phyloP scores from a whole-genome alignment of 495 filamentous ascomycete species.

The Diplogelasinospora grovesii region DNA sequence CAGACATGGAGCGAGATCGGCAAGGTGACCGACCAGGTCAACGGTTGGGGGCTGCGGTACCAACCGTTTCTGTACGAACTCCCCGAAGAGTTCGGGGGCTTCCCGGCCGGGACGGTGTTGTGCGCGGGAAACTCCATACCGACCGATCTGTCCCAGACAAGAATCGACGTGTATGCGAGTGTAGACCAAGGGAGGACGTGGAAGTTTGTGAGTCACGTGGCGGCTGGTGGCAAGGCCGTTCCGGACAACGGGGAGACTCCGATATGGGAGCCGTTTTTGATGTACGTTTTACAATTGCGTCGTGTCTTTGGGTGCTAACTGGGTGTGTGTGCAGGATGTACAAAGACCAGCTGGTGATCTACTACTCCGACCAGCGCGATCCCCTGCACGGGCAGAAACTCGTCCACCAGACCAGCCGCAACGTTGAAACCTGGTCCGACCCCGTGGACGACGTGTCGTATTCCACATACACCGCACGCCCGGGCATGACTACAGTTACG shows the following conservation, averaged over 20 bases:
- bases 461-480: slow-evolving; percentile 52
- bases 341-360: slow-evolving; percentile 52
- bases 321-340: too few species aligned
- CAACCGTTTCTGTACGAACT: slow-evolving; percentile 63
- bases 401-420: slow-evolving; percentile 51
- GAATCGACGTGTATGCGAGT: slow-evolving; percentile 63
- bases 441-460: slow-evolving; percentile 57
- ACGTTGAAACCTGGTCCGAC: slow-evolving; percentile 52
- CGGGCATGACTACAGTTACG: slow-evolving; percentile 68
- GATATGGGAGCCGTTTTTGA: slow-evolving; percentile 65
- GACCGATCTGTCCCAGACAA: slow-evolving; percentile 39
- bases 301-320: slow-evolving; percentile 33
- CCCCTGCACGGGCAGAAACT: slow-evolving; percentile 59
- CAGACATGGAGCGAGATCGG: slow-evolving; percentile 57
- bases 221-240: slow-evolving; percentile 52
- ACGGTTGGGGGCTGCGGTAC: slow-evolving; percentile 58
- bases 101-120: slow-evolving; percentile 53
- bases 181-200: slow-evolving; percentile 53
- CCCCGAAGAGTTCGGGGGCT: slow-evolving; percentile 48
- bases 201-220: slow-evolving; percentile 60
- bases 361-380: slow-evolving; percentile 67
- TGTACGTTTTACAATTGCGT: slow-evolving; percentile 39
- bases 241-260: slow-evolving; percentile 59
- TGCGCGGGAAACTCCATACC: slow-evolving; percentile 57
- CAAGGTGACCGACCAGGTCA: slow-evolving; percentile 54